Conservation (phyloP, 345 rosid species). For the Bruguiera parviflora region DNA sequence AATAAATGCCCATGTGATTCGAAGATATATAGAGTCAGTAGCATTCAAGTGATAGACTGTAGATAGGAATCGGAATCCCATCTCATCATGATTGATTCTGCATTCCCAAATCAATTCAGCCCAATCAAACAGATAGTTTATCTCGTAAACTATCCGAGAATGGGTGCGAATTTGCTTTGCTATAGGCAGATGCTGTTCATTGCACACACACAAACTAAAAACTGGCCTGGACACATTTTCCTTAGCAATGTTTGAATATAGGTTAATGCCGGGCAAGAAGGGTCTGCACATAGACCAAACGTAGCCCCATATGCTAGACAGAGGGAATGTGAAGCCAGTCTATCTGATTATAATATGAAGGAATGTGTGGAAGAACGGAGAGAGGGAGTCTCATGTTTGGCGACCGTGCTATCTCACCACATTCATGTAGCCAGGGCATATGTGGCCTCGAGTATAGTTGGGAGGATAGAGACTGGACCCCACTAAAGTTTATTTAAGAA, state of each 20-base stretch:
- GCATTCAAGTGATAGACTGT: conserved; percentile 21
- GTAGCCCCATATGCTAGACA: too few relatives aligned
- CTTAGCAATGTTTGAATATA: too few relatives aligned
- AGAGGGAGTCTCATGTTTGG: conserved; percentile 15
- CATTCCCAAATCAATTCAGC: conserved; percentile 25
- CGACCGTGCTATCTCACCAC: too few relatives aligned
- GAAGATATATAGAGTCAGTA: neutral
- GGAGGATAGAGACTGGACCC: conserved; percentile 26
- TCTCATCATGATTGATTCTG: conserved; percentile 41
- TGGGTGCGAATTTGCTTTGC: too few relatives aligned
- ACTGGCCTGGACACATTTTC: too few relatives aligned
- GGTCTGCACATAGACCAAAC: too few relatives aligned
- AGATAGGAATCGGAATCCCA: conserved; percentile 43
- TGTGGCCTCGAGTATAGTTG: neutral
- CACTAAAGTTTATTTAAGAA: too few relatives aligned
- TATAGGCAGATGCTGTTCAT: too few relatives aligned
- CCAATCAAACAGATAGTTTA: conserved; percentile 9
- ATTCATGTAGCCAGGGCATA: too few relatives aligned
- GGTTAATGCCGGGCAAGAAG: too few relatives aligned
- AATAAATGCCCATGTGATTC: conserved; percentile 20
- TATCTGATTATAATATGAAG: conserved; percentile 15
- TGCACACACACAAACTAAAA: too few relatives aligned
- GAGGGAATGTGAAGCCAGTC: too few relatives aligned
- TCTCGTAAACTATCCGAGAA: neutral
- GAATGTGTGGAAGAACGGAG: conserved; percentile 24